Percentiles rank a stretch among this genome's conserved stretches.
Evolutionary conservation across 129 eudicot species (phyloP).

Genomic region (Flaveria ramosissima): DNA sequence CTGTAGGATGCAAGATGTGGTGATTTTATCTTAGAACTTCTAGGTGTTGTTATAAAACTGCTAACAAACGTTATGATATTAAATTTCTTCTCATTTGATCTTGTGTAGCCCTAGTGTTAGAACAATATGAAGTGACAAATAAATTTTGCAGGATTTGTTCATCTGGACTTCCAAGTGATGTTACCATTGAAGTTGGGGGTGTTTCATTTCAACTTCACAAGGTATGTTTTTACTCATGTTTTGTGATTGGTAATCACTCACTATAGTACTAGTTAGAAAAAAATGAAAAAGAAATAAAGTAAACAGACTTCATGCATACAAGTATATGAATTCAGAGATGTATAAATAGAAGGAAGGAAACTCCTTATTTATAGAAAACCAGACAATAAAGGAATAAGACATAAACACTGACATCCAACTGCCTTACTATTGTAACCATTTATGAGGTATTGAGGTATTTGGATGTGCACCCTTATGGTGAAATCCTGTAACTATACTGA

Average conservation of each 20-base stretch:
- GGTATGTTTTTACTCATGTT: slow-evolving; percentile 34
- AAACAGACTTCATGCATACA: not conserved
- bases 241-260: not conserved
- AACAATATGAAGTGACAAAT: not conserved
- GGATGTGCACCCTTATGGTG: slow-evolving; percentile 3
- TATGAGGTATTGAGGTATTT: slow-evolving; percentile 10
- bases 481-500: slow-evolving; percentile 4
- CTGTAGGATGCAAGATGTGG: too few species aligned
- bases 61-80: not conserved
- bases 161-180: slow-evolving; percentile 81
- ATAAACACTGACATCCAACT: slow-evolving; percentile 11
- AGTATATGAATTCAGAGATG: not conserved
- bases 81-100: not conserved
- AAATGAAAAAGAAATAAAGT: not conserved
- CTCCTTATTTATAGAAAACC: not conserved
- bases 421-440: not conserved
- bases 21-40: too few species aligned
- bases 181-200: slow-evolving; percentile 63
- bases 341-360: not conserved
- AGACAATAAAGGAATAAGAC: not conserved
- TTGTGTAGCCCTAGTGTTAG: not conserved
- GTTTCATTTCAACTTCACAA: slow-evolving; percentile 72
- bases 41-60: too few species aligned
- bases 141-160: slow-evolving; percentile 57
- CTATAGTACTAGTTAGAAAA: not conserved